Evolutionary conservation across 2,329 filamentous ascomycete species (phyloP).

Genomic region (Pseudogymnoascus sp.): DNA sequence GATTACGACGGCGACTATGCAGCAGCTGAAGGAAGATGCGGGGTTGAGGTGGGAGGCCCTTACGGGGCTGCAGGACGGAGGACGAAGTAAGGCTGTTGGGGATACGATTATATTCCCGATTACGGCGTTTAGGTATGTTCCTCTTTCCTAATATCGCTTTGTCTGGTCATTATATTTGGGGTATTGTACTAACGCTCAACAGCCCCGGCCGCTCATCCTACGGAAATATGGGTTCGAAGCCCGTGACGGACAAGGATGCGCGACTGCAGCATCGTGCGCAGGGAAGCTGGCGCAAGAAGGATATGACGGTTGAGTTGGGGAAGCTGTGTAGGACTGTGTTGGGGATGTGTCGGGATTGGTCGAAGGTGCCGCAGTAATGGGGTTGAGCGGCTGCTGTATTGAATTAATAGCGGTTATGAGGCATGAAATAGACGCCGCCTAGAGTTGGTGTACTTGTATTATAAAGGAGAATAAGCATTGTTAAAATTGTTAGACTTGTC

Average conservation of each 20-base stretch:
- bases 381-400: conserved; percentile 29
- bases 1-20: conserved; percentile 24
- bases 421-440: neutral
- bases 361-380: conserved; percentile 27
- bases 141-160: neutral
- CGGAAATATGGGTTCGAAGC: conserved; percentile 30
- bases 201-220: conserved; percentile 26
- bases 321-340: conserved; percentile 30
- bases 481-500: conserved; percentile 51
- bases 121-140: conserved; percentile 28
- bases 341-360: conserved; percentile 28
- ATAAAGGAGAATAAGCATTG: conserved; percentile 30
- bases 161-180: neutral
- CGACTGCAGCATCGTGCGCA: conserved; percentile 27
- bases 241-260: conserved; percentile 25
- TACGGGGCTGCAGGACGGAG: conserved; percentile 26
- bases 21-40: conserved; percentile 20
- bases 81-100: conserved; percentile 25
- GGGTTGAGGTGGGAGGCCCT: conserved; percentile 29
- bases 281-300: conserved; percentile 27
- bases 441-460: conserved; percentile 25
- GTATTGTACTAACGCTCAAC: neutral
- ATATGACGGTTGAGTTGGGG: conserved; percentile 25
- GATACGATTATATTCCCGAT: conserved; percentile 31
- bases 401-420: neutral